Evolutionary conservation across 805 yeast species (phyloP).

Genomic region (Scheffersomyces spartinae): DNA sequence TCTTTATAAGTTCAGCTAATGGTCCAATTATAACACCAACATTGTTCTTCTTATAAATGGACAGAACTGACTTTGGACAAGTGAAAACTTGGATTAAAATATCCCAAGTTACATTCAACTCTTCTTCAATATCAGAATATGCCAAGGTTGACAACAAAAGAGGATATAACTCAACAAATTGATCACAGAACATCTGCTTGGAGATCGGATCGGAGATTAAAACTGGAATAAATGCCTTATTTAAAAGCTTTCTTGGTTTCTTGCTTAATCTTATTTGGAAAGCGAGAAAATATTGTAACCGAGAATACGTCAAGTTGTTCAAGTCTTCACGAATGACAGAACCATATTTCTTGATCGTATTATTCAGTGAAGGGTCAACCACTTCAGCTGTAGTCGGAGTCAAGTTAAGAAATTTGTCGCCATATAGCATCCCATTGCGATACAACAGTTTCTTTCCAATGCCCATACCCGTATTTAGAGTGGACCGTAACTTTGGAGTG

Average conservation of each 20-base stretch:
- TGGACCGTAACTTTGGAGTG: no score
- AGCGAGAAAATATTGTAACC: constrained; percentile 46
- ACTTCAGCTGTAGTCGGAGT: constrained; percentile 6
- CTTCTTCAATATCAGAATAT: constrained; percentile 40
- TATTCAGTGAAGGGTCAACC: no score
- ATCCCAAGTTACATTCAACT: constrained; percentile 20
- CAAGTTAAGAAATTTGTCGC: constrained; percentile 14
- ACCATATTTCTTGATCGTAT: no score
- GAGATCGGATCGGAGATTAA: constrained; percentile 37
- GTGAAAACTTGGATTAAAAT: constrained; percentile 30
- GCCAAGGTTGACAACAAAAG: constrained; percentile 36
- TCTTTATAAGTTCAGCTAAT: background rate
- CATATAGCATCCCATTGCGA: constrained; percentile 21
- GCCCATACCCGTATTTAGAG: no score
- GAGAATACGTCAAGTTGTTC: constrained; percentile 21
- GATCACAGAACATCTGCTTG: constrained; percentile 40
- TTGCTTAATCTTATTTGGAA: constrained; percentile 54
- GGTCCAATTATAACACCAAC: background rate
- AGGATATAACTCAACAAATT: constrained; percentile 44
- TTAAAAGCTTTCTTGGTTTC: constrained; percentile 34
- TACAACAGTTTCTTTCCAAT: no score
- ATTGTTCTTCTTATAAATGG: no score
- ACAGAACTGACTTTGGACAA: constrained; percentile 23
- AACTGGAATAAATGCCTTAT: constrained; percentile 41
- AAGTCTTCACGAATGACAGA: no score